Base-by-base conservation (phyloP, 345 rosid genomes). In the Populus ilicifolia region DNA sequence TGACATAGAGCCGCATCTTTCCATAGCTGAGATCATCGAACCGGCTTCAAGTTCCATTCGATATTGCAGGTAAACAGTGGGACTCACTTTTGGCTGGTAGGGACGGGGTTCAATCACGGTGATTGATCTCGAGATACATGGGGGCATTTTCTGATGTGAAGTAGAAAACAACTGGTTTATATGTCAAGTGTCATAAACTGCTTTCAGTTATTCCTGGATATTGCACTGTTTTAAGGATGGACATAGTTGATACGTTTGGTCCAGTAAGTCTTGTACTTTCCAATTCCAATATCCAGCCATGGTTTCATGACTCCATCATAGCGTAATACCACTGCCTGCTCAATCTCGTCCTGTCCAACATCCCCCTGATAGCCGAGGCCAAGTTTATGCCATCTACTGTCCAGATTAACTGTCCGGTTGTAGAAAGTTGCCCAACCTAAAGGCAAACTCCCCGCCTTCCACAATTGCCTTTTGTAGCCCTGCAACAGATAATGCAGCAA, bases 221-320 rank as follows among this genome's bases (percentile, higher is more conserved):
- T 30, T 30, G 33, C 33, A 30, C 33, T 30, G 33, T 30, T 30
- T 30, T 30, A 30, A 30, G 33, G 33, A 30, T 30, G 33, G 33
- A 2, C 33, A 30, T 30, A 2, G 33, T 30, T 30, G 33, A 30
- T 30, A 30, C 33, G 33, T 30, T 30, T 30, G 33, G 33, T 30
- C 33, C 33, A 30, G 33, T 30, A 30, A 30, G 3, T 30, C 33
- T 30, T 30, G 27, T 73, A 77, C 77, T 39, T 74, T 18, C 75
- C 46, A 11, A 64, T 23, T 11, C 78, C 73, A 18, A 81, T 81
- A 64, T 81, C 79, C 50, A 74, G 36, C 84, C 84, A 81, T 33
- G 84, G 81, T 74, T 81, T 81, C 81, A n/a, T 65, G 44, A 81
- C 81, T 74, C 84, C 84, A n/a, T 81, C 81, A 11, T 81, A 78